Evolutionary conservation across 495 filamentous ascomycete species (phyloP), one percentile per base, ranked within the genome.

Genomic region (Platismatia glauca): DNA sequence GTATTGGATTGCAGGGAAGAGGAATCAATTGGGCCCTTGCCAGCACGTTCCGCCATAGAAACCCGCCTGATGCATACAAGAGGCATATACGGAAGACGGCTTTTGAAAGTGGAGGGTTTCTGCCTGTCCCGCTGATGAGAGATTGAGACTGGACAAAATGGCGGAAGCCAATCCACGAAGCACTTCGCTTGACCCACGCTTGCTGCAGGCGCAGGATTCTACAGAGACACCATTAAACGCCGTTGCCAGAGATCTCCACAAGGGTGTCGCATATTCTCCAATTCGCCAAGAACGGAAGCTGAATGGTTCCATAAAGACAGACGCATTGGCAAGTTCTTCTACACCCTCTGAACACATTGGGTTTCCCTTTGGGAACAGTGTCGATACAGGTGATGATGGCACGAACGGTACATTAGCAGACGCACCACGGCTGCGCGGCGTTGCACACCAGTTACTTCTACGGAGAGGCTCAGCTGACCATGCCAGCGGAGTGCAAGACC

Each of bases 301-400:
- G 38, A 56, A 24, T 35, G 38, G 52, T n/a, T 44, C 52, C 16
- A 33, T 1, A 22, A 41, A 44, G 33, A 41, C 29, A 22, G 38
- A 43, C 29, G n/a, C 24, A 4, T 44, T 35, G 9, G 37, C 34
- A 22, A 13, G 38, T 46, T 22, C 38, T 18, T 24, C n/a, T 24
- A 56, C 18, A 43, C 8, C 29, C 6, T 35, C 43, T 20, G 22
- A 35, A 48, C 9, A 15, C 46, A 15, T 55, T 3, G 61, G 55
- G 18, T 63, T 63, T 20, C 61, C 61, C 9, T 63, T 63, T 41
- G 55, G 43, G 3, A 41, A 58, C 15, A 27, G 37, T 39, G 27
- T 38, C 55, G 61, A 46, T 38, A 31, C 22, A 22, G 20, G 24
- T 24, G 44, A 55, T 13, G 57, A 57, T 33, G 34, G 43, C 18